These are phyloP conservation scores for Lantana camara DNA, from an alignment of 257 asterid genomes.

Conservation along the genomic window DNA sequence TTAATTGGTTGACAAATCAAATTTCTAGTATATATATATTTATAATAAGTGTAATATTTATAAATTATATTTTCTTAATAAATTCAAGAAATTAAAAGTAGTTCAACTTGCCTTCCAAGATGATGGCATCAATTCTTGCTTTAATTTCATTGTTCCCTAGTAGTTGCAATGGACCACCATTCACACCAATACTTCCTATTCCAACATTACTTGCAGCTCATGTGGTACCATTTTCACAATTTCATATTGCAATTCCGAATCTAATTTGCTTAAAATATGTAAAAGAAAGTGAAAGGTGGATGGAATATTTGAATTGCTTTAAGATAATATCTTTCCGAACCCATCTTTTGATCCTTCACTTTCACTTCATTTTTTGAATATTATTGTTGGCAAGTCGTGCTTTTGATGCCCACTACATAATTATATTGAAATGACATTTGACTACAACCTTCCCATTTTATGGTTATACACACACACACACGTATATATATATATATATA, in stretches of 20 bases:
- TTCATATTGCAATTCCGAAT: not conserved
- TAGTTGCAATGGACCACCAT: not conserved
- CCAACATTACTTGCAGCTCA: not conserved
- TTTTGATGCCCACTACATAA: not conserved
- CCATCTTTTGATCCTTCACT: slow-evolving; percentile 14
- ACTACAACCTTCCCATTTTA: no score
- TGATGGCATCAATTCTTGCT: not conserved
- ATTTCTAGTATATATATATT: no score
- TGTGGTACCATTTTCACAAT: not conserved
- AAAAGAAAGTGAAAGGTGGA: not conserved
- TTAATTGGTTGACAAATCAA: no score
- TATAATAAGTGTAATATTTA: no score
- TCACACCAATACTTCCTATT: not conserved
- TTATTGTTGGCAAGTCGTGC: not conserved
- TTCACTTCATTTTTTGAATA: slow-evolving; percentile 1
- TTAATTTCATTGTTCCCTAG: not conserved
- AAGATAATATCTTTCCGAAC: slow-evolving; percentile 8
- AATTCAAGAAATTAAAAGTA: no score
- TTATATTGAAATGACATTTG: not conserved
- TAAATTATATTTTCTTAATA: no score
- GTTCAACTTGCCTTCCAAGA: not conserved
- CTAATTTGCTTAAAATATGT: not conserved
- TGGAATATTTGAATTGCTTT: slow-evolving; percentile 20
- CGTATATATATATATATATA: no score
- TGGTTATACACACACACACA: no score